Evolutionary conservation across 148 eudicot genomes (phyloP), one percentile per base, ranked within the genome.

Genomic region (Rheum nobile): DNA sequence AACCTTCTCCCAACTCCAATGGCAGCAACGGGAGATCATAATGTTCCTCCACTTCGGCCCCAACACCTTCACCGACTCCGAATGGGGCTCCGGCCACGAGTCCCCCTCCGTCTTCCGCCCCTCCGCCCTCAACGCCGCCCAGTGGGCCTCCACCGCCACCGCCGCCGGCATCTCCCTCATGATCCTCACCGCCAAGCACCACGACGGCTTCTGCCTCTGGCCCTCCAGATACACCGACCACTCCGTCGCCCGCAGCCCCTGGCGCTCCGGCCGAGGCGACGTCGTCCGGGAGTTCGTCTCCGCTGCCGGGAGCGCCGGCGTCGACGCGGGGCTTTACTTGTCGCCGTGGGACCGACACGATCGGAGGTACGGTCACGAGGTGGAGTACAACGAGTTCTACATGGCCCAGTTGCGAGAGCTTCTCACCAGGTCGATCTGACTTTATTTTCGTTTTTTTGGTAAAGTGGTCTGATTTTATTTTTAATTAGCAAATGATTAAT

Each of bases 271-370:
- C 2, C 85, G 74, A 34, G 98, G 97, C 0, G 98, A 94, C 67
- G 98, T 91, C 19, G 85, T 91, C 28, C 41, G 65, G 4, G 92
- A 88, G 75, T 85, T 94, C 72, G 88, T 28, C 6, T 81, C 0
- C 29, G 87, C 98, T 0, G 89, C 90, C 0, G 71, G 79, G 69
- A 78, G 74, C 8, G 85, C 85, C 7, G 93, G 93, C n/a, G 77
- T 94, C 13, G 97, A 94, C 59, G 82, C 75, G 0, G 98, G 98
- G 7, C 52, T 94, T 76, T 94, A 94, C 55, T 83, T 94, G 31
- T 94, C 98, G 50, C 98, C 98, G 29, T 94, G 97, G 98, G 98
- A 94, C 75, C 79, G 88, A 1, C 98, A 94, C 82, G 98, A 94
- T 67, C 79, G 54, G 74, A 83, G 98, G 74, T 94, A 94, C 57